These are phyloP conservation scores for Fraxinus latifolia DNA, from an alignment of 305 asterid species.

Conservation along the genomic window DNA sequence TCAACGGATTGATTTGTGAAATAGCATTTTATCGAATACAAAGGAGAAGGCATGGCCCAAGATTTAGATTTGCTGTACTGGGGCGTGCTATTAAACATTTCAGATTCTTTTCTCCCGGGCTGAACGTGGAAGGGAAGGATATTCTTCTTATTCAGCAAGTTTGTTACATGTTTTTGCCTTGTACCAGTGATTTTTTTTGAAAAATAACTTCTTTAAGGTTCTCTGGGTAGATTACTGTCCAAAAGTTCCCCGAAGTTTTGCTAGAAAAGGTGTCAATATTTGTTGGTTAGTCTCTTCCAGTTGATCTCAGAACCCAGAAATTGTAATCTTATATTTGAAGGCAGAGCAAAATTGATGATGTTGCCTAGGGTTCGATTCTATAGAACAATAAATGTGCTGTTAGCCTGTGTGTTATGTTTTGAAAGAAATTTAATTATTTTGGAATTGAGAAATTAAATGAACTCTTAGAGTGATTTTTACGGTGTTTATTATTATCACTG, in stretches of 20 bases:
- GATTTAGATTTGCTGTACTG: constrained; percentile 41
- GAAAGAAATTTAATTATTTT: not conserved
- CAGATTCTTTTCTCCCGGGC: constrained; percentile 6
- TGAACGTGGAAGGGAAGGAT: constrained; percentile 23
- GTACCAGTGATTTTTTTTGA: constrained; percentile 2
- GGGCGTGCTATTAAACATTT: constrained; percentile 29
- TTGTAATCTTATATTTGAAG: constrained; percentile 9
- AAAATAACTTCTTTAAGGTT: constrained; percentile 14
- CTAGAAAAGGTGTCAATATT: constrained; percentile 14
- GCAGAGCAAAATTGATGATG: constrained; percentile 1
- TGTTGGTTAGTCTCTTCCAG: not conserved
- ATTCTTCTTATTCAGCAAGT: constrained; percentile 7
- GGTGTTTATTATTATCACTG: not conserved
- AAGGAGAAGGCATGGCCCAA: constrained; percentile 30
- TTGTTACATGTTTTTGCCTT: constrained; percentile 12
- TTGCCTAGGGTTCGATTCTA: constrained; percentile 18
- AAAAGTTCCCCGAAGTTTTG: constrained; percentile 27
- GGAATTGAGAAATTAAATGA: not conserved
- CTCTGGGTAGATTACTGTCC: constrained; percentile 9
- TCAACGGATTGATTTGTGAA: constrained; percentile 29
- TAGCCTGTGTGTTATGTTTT: constrained; percentile 20
- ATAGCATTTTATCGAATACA: constrained; percentile 26
- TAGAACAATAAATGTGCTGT: constrained; percentile 22
- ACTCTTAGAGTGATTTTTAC: not conserved
- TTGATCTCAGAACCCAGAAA: constrained; percentile 16